Conservation (phyloP, 2,329 filamentous ascomycete species). For the Trichophyton rubrum region DNA sequence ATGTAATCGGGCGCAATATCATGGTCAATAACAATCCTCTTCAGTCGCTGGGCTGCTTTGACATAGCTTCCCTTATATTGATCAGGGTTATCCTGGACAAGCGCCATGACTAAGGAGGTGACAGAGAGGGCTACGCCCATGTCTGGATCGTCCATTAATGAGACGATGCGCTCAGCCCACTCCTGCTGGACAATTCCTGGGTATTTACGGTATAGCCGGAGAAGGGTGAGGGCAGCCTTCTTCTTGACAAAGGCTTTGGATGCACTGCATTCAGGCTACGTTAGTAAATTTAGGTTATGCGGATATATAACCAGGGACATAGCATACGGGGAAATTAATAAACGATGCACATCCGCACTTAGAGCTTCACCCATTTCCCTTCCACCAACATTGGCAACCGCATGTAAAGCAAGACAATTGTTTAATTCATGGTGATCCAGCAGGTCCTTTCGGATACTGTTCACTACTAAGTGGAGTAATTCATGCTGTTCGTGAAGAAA, state of each 20-base stretch:
- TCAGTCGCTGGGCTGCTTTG: slow-evolving; percentile 80
- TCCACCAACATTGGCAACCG: slow-evolving; percentile 93
- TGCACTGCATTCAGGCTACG: slow-evolving; percentile 35
- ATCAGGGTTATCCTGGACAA: slow-evolving; percentile 88
- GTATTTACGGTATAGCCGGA: slow-evolving; percentile 88
- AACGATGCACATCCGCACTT: slow-evolving; percentile 78
- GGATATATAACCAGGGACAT: slow-evolving; percentile 3
- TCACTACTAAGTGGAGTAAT: slow-evolving; percentile 87
- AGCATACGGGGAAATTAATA: slow-evolving; percentile 84
- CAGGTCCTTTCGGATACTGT: slow-evolving; percentile 94
- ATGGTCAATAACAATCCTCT: slow-evolving; percentile 78
- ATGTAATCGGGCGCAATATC: slow-evolving; percentile 86
- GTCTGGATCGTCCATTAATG: slow-evolving; percentile 94
- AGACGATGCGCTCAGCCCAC: slow-evolving; percentile 96
- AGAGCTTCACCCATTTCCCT: slow-evolving; percentile 95
- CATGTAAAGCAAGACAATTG: slow-evolving; percentile 92
- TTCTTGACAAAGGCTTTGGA: slow-evolving; percentile 99
- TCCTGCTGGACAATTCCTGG: slow-evolving; percentile 88
- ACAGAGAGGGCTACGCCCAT: slow-evolving; percentile 91
- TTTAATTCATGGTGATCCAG: slow-evolving; percentile 92
- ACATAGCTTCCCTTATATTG: slow-evolving; percentile 89
- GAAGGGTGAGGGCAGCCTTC: slow-evolving; percentile 86
- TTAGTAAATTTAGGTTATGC: background rate
- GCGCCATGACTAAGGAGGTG: slow-evolving; percentile 84
- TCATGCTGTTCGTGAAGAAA: slow-evolving; percentile 97